A percentile compares a stretch with the other conserved stretches of the same genome.
Evolutionary conservation across 441 rosid genomes (phyloP).

Genomic region (Jatropha multifida): DNA sequence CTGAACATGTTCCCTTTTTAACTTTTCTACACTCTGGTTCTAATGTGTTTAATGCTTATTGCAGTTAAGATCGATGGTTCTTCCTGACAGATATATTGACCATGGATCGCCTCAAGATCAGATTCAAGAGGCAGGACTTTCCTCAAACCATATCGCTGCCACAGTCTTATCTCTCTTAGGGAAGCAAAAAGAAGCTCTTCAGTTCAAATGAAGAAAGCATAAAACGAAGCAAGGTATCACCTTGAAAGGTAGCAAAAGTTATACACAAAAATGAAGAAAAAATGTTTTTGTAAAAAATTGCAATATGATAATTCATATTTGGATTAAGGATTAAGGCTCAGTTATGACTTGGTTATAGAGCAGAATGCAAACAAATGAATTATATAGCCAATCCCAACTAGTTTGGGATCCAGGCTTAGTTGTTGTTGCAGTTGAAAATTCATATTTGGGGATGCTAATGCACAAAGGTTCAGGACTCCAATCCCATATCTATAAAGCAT

Average conservation of each 20-base stretch:
- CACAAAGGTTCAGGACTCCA: background rate
- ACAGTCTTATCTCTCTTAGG: conserved; percentile 65
- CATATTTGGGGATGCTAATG: background rate
- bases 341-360: too few species aligned
- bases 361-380: too few species aligned
- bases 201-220: conserved; percentile 38
- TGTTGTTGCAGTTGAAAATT: background rate
- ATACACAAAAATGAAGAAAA: background rate
- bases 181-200: conserved; percentile 52
- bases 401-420: too few species aligned
- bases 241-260: background rate
- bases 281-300: background rate
- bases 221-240: background rate
- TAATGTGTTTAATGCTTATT: conserved; percentile 14
- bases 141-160: conserved; percentile 57
- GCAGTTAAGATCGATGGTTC: conserved; percentile 70
- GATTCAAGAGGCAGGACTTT: conserved; percentile 60
- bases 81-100: conserved; percentile 73
- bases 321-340: too few species aligned
- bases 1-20: background rate
- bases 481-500: background rate
- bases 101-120: conserved; percentile 66
- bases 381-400: too few species aligned
- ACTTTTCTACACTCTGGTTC: conserved; percentile 1
- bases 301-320: too few species aligned